Percentiles rank a stretch among this genome's conserved stretches.
phyloP scores from a whole-genome alignment of 495 filamentous ascomycete genomes.

The Pseudoneurospora amorphoporcata region DNA sequence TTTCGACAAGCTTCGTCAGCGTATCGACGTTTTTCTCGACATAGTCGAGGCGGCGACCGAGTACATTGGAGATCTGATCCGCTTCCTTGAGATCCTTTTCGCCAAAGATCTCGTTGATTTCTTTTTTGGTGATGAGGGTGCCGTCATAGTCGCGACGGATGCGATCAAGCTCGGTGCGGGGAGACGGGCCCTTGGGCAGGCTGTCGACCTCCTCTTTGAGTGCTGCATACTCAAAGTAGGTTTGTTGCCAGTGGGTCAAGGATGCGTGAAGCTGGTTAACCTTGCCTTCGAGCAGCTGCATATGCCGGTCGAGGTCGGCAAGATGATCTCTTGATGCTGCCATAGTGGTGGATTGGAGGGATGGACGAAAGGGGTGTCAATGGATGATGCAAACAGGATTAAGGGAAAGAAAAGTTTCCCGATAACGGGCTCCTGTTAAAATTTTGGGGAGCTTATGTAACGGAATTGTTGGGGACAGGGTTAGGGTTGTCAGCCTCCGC shows the following conservation, averaged over 20 bases:
- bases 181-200: constrained; percentile 30
- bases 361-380: not conserved
- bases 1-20: constrained; percentile 56
- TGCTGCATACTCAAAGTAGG: constrained; percentile 83
- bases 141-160: constrained; percentile 32
- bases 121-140: constrained; percentile 37
- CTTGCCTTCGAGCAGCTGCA: constrained; percentile 63
- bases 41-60: constrained; percentile 75
- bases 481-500: not conserved
- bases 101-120: constrained; percentile 56
- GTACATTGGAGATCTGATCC: constrained; percentile 56
- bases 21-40: constrained; percentile 68
- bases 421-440: not conserved
- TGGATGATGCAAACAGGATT: not conserved
- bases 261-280: constrained; percentile 64
- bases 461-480: not conserved
- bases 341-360: constrained; percentile 10
- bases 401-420: not conserved
- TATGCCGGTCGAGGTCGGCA: constrained; percentile 59
- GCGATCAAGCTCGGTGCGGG: constrained; percentile 39
- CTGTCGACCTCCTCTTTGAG: constrained; percentile 69
- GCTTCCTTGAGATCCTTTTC: constrained; percentile 35
- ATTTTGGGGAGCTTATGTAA: not conserved
- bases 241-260: constrained; percentile 77
- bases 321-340: constrained; percentile 33